phyloP scores from a whole-genome alignment of 2,329 filamentous ascomycete genomes.

The Teratosphaeria zuluensis region DNA sequence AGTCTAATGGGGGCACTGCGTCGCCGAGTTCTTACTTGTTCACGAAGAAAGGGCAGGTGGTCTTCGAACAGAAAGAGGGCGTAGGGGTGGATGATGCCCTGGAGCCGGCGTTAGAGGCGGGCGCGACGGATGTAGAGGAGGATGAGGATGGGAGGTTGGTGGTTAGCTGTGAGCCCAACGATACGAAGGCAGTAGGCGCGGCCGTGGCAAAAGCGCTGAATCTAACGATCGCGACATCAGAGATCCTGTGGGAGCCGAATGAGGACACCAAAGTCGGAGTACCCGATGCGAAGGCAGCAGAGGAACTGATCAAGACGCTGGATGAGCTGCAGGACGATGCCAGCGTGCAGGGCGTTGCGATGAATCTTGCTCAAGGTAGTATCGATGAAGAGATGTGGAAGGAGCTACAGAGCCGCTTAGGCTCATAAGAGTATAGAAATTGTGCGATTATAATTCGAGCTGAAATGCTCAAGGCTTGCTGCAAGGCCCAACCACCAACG shows the following conservation, averaged over 20 bases:
- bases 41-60: constrained; percentile 64
- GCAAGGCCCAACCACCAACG: no score
- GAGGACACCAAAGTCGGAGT: constrained; percentile 63
- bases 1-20: constrained; percentile 57
- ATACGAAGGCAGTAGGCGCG: constrained; percentile 55
- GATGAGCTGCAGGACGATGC: constrained; percentile 51
- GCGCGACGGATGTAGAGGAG: constrained; percentile 62
- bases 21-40: constrained; percentile 80
- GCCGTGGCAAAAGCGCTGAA: constrained; percentile 53
- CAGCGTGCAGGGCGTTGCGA: constrained; percentile 70
- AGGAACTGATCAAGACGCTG: constrained; percentile 51
- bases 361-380: constrained; percentile 47
- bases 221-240: constrained; percentile 60
- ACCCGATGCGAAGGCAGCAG: constrained; percentile 46
- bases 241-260: constrained; percentile 79
- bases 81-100: constrained; percentile 60
- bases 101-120: constrained; percentile 75
- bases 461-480: no score
- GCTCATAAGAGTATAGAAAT: no score
- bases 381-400: constrained; percentile 17
- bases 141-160: constrained; percentile 62
- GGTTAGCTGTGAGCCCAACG: constrained; percentile 58
- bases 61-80: constrained; percentile 53
- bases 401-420: constrained; percentile 17
- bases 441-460: no score